phyloP scores from a whole-genome alignment of 2,329 filamentous ascomycete species.

The Teratosphaeria pseudoeucalypti region DNA sequence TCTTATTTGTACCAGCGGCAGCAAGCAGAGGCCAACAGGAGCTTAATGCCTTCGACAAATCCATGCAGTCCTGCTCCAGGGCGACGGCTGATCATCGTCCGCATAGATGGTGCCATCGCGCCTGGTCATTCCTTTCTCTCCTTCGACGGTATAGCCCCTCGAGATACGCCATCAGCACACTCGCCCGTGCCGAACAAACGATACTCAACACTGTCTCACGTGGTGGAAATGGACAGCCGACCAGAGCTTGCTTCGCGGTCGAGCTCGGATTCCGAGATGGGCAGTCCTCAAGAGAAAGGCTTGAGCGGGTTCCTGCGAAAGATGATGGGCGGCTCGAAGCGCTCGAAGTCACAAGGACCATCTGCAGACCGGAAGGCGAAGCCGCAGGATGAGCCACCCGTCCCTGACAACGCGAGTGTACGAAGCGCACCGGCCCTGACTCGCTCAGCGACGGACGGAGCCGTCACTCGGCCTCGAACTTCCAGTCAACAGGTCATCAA shows the following conservation, averaged over 20 bases:
- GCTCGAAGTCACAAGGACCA: slow-evolving; percentile 15
- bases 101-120: slow-evolving; percentile 57
- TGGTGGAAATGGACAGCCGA: slow-evolving; percentile 19
- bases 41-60: slow-evolving; percentile 57
- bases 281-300: slow-evolving; percentile 14
- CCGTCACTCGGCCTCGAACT: neutral
- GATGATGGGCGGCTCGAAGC: slow-evolving; percentile 20
- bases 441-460: slow-evolving; percentile 4
- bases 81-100: slow-evolving; percentile 78
- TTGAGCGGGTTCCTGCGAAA: slow-evolving; percentile 25
- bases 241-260: slow-evolving; percentile 18
- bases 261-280: slow-evolving; percentile 16
- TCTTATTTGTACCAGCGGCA: slow-evolving; percentile 69
- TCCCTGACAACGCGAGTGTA: neutral
- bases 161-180: slow-evolving; percentile 18
- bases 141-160: slow-evolving; percentile 50
- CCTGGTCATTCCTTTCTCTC: slow-evolving; percentile 48
- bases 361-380: neutral
- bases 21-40: slow-evolving; percentile 48
- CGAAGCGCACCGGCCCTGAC: neutral
- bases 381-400: neutral
- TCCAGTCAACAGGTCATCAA: slow-evolving; percentile 1
- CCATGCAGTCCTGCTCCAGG: slow-evolving; percentile 79
- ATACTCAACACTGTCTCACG: slow-evolving; percentile 21
- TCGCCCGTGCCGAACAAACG: slow-evolving; percentile 24